Conservation (phyloP, 2,329 filamentous ascomycete genomes). For the Epichloe festucae region DNA sequence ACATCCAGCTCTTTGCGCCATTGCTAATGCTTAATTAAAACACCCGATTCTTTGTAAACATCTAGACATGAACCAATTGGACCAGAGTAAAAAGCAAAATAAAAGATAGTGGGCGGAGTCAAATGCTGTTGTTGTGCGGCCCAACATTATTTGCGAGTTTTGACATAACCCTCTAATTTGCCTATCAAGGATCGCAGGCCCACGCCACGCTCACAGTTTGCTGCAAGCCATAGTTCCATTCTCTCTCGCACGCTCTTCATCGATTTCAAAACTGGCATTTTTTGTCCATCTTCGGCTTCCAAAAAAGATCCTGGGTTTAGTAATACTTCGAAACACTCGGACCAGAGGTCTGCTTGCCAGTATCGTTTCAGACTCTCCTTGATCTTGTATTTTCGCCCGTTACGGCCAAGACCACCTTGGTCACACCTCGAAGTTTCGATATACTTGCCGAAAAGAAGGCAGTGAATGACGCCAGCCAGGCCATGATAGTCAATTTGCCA, state of each 20-base stretch:
- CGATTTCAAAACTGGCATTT: slow-evolving; percentile 59
- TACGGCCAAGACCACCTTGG: slow-evolving; percentile 41
- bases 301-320: slow-evolving; percentile 65
- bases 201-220: slow-evolving; percentile 69
- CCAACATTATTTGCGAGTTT: slow-evolving; percentile 17
- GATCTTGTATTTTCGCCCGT: slow-evolving; percentile 60
- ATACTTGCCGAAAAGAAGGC: slow-evolving; percentile 85
- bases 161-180: slow-evolving; percentile 43
- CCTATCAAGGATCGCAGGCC: slow-evolving; percentile 57
- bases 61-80: too few species aligned
- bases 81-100: too few species aligned
- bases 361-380: slow-evolving; percentile 82
- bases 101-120: too few species aligned
- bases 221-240: slow-evolving; percentile 77
- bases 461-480: slow-evolving; percentile 76
- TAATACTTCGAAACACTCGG: slow-evolving; percentile 66
- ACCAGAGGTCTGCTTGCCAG: slow-evolving; percentile 92
- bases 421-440: slow-evolving; percentile 62
- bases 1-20: not conserved
- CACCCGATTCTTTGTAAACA: not conserved
- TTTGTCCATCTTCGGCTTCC: slow-evolving; percentile 50
- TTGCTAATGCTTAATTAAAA: not conserved
- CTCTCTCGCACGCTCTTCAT: slow-evolving; percentile 56
- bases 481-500: slow-evolving; percentile 97
- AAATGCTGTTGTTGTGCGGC: not conserved